Evolutionary conservation across 2,329 filamentous ascomycete genomes (phyloP).

Genomic region (Verticillium dahliae): DNA sequence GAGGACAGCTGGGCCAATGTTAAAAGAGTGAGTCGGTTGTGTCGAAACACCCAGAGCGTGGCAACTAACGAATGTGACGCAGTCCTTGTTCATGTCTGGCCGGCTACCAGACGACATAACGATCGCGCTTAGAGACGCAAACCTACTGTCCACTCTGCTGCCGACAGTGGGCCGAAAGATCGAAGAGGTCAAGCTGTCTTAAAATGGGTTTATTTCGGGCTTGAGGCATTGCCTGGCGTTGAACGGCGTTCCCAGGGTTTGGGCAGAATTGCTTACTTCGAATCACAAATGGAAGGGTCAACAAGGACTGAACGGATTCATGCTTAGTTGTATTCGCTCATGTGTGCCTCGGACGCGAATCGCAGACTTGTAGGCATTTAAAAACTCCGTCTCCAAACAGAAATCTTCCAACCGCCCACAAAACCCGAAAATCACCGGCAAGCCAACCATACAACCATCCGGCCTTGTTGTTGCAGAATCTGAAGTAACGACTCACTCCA

Average conservation of each 20-base stretch:
- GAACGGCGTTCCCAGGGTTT: neutral
- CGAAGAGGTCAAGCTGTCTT: conserved; percentile 35
- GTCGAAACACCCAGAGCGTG: too few relatives aligned
- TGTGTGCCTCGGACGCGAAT: neutral
- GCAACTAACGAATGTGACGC: conserved; percentile 12
- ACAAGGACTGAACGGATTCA: neutral
- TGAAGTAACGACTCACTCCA: neutral
- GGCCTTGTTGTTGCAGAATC: neutral
- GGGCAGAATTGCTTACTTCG: neutral
- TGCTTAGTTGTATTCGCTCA: neutral
- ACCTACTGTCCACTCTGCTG: conserved; percentile 63
- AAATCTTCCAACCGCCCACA: neutral
- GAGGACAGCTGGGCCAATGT: conserved; percentile 77
- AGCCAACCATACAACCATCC: neutral
- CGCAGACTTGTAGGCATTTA: neutral
- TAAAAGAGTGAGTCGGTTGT: conserved; percentile 52
- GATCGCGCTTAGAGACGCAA: conserved; percentile 71
- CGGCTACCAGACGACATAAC: conserved; percentile 65
- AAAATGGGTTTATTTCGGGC: neutral
- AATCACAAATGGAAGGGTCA: neutral
- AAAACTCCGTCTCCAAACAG: neutral
- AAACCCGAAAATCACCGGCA: neutral
- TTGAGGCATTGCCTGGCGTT: neutral
- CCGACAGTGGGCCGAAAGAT: conserved; percentile 62
- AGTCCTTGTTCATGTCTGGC: conserved; percentile 45